Evolutionary conservation across 2,329 filamentous ascomycete genomes (phyloP).

Genomic region (Exophiala oligosperma): DNA sequence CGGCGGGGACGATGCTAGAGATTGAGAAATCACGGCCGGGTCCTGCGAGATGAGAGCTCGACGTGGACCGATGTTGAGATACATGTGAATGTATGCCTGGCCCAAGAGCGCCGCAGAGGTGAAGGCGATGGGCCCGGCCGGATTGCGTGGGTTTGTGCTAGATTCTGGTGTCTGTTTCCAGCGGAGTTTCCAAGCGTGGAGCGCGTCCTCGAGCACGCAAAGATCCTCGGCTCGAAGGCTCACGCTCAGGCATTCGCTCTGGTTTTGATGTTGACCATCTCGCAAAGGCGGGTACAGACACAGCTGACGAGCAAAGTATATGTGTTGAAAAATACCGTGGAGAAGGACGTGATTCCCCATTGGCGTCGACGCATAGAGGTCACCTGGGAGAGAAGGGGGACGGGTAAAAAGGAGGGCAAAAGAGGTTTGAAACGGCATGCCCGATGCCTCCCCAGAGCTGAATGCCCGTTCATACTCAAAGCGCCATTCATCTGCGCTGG

Average conservation of each 20-base stretch:
- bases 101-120: constrained; percentile 65
- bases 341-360: constrained; percentile 2
- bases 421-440: background rate
- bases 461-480: background rate
- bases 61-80: constrained; percentile 21
- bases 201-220: constrained; percentile 34
- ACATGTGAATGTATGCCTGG: constrained; percentile 52
- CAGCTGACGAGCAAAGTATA: background rate
- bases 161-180: constrained; percentile 43
- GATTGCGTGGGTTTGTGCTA: constrained; percentile 30
- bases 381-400: background rate
- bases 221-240: constrained; percentile 25
- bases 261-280: constrained; percentile 20
- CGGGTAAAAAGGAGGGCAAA: background rate
- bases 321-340: background rate
- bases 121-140: constrained; percentile 61
- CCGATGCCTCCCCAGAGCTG: background rate
- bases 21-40: background rate
- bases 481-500: background rate
- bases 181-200: constrained; percentile 40
- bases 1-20: background rate
- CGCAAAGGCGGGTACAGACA: constrained; percentile 32
- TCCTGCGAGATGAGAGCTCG: background rate
- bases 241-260: constrained; percentile 37
- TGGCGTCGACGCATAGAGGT: background rate